A percentile compares a stretch with the other conserved stretches of the same genome.
Evolutionary conservation across 1,284 basidiomycete species (phyloP).

Genomic region (Apiotrichum veenhuisii): DNA sequence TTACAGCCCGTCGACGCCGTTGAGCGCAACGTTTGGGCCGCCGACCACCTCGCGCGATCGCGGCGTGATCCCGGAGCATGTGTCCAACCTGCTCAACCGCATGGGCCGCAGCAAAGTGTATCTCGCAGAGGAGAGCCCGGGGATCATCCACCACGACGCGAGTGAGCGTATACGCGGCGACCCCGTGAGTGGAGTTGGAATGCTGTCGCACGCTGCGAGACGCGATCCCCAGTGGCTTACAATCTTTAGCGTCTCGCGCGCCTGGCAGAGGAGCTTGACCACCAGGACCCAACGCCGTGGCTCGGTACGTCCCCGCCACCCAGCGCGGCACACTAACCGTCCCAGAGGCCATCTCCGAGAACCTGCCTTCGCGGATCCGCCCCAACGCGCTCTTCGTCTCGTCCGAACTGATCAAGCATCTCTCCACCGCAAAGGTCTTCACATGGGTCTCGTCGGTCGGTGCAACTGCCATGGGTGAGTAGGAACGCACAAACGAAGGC

Average conservation of each 20-base stretch:
- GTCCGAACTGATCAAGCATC: conserved; percentile 41
- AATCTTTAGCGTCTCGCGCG: conserved; percentile 34
- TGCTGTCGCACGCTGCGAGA: too few relatives aligned
- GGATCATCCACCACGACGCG: conserved; percentile 35
- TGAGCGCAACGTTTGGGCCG: neutral
- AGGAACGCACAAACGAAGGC: neutral
- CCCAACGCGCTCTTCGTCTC: conserved; percentile 35
- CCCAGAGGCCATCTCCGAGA: conserved; percentile 33
- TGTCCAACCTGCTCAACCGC: conserved; percentile 38
- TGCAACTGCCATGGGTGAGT: conserved; percentile 39
- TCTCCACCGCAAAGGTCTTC: conserved; percentile 44
- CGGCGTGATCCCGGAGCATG: conserved; percentile 35
- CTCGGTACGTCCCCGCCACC: conserved; percentile 23
- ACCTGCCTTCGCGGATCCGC: conserved; percentile 27
- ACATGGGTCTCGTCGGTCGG: conserved; percentile 39
- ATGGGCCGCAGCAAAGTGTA: conserved; percentile 46
- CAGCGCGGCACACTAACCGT: neutral
- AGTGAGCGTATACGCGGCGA: conserved; percentile 30
- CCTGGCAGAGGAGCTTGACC: conserved; percentile 36
- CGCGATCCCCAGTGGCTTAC: too few relatives aligned
- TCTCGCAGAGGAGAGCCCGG: conserved; percentile 41
- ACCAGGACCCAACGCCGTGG: conserved; percentile 42
- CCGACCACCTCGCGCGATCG: conserved; percentile 1
- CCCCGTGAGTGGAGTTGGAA: conserved; percentile 35
- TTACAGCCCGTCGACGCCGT: neutral